phyloP scores from a whole-genome alignment of 257 asterid species.

The Agastache rugosa region DNA sequence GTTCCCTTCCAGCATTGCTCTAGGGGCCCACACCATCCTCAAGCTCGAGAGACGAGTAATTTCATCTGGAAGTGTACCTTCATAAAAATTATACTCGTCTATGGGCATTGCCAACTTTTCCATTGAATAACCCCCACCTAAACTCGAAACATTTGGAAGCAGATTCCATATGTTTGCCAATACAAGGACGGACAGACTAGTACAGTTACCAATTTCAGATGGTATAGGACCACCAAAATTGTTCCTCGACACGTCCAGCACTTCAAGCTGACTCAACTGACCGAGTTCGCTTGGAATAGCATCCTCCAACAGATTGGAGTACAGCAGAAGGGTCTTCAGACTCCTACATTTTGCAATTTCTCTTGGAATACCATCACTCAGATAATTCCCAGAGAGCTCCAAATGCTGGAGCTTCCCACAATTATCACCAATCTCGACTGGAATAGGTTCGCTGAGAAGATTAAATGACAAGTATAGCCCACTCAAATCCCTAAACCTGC shows the following conservation, averaged over 20 bases:
- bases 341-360: slow-evolving; percentile 70
- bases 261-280: slow-evolving; percentile 68
- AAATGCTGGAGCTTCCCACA: slow-evolving; percentile 78
- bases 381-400: slow-evolving; percentile 80
- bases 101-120: slow-evolving; percentile 44
- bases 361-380: slow-evolving; percentile 61
- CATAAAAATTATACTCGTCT: slow-evolving; percentile 80
- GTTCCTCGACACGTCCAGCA: slow-evolving; percentile 86
- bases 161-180: slow-evolving; percentile 90
- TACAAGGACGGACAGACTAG: slow-evolving; percentile 67
- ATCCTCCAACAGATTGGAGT: slow-evolving; percentile 80
- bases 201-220: slow-evolving; percentile 66
- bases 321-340: slow-evolving; percentile 66
- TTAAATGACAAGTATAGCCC: slow-evolving; percentile 90
- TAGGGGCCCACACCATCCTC: slow-evolving; percentile 91
- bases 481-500: slow-evolving; percentile 59
- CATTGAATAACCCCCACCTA: slow-evolving; percentile 33
- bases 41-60: slow-evolving; percentile 64
- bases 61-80: slow-evolving; percentile 68
- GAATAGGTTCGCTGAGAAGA: slow-evolving; percentile 73
- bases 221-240: slow-evolving; percentile 80
- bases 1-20: slow-evolving; percentile 71
- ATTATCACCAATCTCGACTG: slow-evolving; percentile 61
- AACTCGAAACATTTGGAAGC: slow-evolving; percentile 52
- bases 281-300: slow-evolving; percentile 76